Base-by-base conservation (phyloP, 2,329 filamentous ascomycete species). In the Colletotrichum sp. region DNA sequence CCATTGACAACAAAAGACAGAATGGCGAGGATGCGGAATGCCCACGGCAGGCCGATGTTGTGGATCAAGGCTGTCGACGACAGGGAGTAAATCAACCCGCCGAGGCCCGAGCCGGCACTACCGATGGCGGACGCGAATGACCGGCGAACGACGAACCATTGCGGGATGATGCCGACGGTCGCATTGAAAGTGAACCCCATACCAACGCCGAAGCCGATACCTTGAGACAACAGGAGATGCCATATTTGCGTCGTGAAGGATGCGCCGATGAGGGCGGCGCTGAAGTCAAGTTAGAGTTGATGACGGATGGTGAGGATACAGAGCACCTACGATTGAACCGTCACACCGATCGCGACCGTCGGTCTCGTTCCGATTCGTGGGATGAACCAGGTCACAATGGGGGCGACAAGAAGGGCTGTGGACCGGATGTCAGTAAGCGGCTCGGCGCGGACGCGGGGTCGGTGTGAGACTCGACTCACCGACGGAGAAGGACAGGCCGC, bases 111-210 rank as follows among this genome's bases (percentile, higher is more conserved):
- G 3, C 94, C 94, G n/a, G 90, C 89, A 2, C 93, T 90, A 1
- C 89, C 86, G 21, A 94, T 87, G 2, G 93, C 91, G 75, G 93
- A 95, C 13, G 93, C 93, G 16, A 95, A 86, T 33, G 91, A 93
- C 3, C 93, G 88, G 31, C 87, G 88, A 36, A 90, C 91, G 12
- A 87, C 89, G 79, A 96, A 96, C 93, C 93, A 95, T 80, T 95
- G 93, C 3, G 93, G 90, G 0, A 93, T 86, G 13, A 95, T 89
- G 38, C 90, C 90, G 5, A 93, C 92, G 6, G 87, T 90, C 1
- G 90, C 90, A 1, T 93, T 93, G 80, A 95, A 96, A 12, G 93
- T 85, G 71, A 96, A 92, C 0, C 94, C 94, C 88, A 96, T 93
- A 5, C 94, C 94, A 27, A 93, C 81, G n/a, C 94, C 94, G 75